A percentile compares a stretch with the other conserved stretches of the same genome.
Conservation (phyloP, 768 basidiomycete genomes). For the Boletus sensibilis region DNA sequence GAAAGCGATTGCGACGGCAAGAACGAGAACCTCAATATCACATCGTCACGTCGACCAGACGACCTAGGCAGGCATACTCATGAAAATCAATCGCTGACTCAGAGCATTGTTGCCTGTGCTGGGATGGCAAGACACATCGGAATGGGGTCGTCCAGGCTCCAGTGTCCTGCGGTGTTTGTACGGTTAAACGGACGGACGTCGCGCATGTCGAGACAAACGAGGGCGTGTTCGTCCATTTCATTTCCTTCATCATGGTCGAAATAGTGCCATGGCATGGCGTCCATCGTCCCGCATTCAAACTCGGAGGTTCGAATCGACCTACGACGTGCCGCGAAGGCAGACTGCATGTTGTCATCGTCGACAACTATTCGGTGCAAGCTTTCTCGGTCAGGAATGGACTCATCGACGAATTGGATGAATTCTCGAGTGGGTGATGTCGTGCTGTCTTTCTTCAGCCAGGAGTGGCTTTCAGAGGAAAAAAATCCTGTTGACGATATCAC, state of each 20-base stretch:
- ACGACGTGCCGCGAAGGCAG: too few species aligned
- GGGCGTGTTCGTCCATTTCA: neutral
- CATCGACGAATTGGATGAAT: neutral
- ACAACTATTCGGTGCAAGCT: neutral
- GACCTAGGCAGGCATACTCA: neutral
- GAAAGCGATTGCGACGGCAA: neutral
- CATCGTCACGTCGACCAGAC: neutral
- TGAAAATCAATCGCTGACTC: neutral
- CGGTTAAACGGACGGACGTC: neutral
- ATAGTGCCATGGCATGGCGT: neutral
- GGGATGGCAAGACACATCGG: neutral
- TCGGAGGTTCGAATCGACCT: neutral
- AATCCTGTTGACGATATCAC: too few species aligned
- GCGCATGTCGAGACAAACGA: neutral
- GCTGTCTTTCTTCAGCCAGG: neutral
- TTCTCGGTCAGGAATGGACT: neutral
- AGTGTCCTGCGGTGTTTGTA: neutral
- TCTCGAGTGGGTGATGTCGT: neutral
- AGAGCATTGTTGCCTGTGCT: neutral
- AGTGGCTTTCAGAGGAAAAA: too few species aligned
- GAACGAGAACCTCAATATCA: neutral
- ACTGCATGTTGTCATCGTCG: too few species aligned
- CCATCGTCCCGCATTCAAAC: neutral
- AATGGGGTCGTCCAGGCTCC: neutral
- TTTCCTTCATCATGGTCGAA: neutral